Base-by-base conservation (phyloP, 257 asterid genomes). In the Nicotiana sylvestris region DNA sequence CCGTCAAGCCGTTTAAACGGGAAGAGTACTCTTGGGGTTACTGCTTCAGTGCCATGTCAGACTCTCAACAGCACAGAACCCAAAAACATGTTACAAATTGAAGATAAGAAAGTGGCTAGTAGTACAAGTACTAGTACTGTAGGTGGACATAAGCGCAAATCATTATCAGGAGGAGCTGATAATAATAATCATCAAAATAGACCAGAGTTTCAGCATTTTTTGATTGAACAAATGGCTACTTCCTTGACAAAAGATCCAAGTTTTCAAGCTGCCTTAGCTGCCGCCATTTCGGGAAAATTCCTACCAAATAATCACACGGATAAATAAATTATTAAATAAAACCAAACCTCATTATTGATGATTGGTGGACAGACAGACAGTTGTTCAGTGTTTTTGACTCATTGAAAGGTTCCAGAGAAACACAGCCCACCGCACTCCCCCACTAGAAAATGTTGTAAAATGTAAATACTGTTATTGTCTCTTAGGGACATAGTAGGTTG, bases 221-320 rank as follows among this genome's bases (percentile, higher is more conserved):
- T 85, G 32, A 69, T 85, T 9, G 87, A 84, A 5, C 84, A 84
- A 76, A 81, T 84, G 87, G 87, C 87, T 35, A 65, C 82, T 76
- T 81, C 84, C 37, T 81, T 84, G 33, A 81, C 87, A 9, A 84
- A 76, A 76, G 85, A 84, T 76, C 87, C 87, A 64, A 49, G 77
- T 57, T 84, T 84, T 77, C 82, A 84, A 76, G 84, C 85, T 17
- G 82, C 84, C 37, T 74, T 84, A 21, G 87, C 87, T 0, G 87
- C 87, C 18, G 84, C 87, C 74, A 81, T 84, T 55, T 84, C 87
- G 0, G 87, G 87, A 81, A 84, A 82, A 66, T 67, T 84, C 72
- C 11, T 81, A 15, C 80, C 51, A 81, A 83, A 70, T 43, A 64
- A 32, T 39, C 53, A 9, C 1, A 51, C 46, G 2, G 51, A 15